Percentiles rank a stretch among this genome's conserved stretches.
Evolutionary conservation across 495 filamentous ascomycete genomes (phyloP).

Genomic region (Terfezia boudieri): DNA sequence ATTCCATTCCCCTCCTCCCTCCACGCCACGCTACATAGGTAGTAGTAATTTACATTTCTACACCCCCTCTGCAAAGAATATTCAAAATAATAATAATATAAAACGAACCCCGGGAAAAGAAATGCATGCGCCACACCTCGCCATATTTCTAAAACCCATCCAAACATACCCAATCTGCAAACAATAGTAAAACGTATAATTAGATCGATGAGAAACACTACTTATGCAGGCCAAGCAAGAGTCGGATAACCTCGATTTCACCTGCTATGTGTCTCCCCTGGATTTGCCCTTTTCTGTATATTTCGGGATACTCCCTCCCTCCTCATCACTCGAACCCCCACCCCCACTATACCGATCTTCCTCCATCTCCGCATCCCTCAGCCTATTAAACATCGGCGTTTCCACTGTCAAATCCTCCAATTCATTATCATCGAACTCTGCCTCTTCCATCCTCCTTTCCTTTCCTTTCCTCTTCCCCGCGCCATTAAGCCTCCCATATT

Average conservation of each 20-base stretch:
- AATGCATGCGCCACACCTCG: neutral
- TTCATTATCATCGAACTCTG: constrained; percentile 76
- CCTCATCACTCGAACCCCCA: constrained; percentile 32
- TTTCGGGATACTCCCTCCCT: constrained; percentile 17
- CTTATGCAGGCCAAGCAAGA: neutral
- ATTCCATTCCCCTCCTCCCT: too few species aligned
- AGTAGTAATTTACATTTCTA: too few species aligned
- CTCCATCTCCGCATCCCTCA: constrained; percentile 11
- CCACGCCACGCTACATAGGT: too few species aligned
- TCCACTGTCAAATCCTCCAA: constrained; percentile 47
- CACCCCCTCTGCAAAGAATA: too few species aligned
- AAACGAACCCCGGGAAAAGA: neutral
- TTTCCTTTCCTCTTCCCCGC: constrained; percentile 19
- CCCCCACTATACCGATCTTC: constrained; percentile 36
- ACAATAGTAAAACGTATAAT: neutral
- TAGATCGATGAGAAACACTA: neutral
- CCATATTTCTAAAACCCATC: neutral
- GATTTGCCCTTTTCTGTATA: constrained; percentile 10
- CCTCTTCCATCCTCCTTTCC: constrained; percentile 30
- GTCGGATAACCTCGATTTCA: neutral
- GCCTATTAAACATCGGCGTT: constrained; percentile 21
- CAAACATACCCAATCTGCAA: neutral
- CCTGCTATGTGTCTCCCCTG: neutral
- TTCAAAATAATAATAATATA: neutral
- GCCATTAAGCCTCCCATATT: constrained; percentile 30